phyloP scores from a whole-genome alignment of 441 rosid species.

The Pelargonium exstipulatum region DNA sequence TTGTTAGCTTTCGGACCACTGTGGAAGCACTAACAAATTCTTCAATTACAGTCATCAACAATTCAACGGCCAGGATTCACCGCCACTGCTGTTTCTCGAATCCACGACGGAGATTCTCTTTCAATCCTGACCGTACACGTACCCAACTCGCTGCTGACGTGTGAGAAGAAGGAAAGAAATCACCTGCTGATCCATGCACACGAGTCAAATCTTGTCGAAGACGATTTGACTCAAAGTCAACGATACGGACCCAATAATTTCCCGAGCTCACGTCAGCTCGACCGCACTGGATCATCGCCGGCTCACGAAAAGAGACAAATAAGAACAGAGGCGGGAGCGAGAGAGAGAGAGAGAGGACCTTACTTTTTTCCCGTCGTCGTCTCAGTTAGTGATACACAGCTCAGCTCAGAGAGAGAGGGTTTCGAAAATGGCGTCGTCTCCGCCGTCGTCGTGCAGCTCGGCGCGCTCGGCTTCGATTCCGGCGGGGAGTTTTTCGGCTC shows the following conservation, averaged over 20 bases:
- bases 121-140: not conserved
- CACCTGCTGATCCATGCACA: not conserved
- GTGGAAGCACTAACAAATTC: too few relatives aligned
- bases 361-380: not conserved
- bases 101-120: not conserved
- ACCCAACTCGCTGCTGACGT: not conserved
- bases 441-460: constrained; percentile 44
- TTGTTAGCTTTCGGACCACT: too few relatives aligned
- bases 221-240: not conserved
- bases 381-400: too few relatives aligned
- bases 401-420: not conserved
- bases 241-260: not conserved
- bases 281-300: not conserved
- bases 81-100: not conserved
- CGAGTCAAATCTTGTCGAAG: not conserved
- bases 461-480: constrained; percentile 37
- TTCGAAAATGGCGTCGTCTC: constrained; percentile 39
- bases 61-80: not conserved
- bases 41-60: too few relatives aligned
- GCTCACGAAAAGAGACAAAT: too few relatives aligned
- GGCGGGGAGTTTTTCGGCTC: constrained; percentile 49
- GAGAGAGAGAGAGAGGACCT: not conserved
- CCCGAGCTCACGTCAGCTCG: not conserved
- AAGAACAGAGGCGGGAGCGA: not conserved
- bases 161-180: not conserved